Base-by-base conservation (phyloP, 768 basidiomycete species). In the Tubosaeta sp. region DNA sequence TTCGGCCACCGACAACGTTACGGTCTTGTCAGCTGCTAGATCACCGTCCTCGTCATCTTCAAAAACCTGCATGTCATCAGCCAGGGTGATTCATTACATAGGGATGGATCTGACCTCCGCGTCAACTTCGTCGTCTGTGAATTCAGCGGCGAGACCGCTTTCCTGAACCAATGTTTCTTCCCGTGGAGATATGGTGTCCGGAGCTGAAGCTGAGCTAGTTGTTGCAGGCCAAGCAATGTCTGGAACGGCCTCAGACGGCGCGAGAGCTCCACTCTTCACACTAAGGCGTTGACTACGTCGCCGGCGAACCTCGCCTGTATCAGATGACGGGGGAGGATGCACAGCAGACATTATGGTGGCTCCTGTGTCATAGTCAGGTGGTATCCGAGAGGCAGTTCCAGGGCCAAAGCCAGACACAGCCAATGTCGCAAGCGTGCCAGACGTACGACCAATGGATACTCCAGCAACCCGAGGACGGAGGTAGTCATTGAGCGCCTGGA, bases 401-500 rank as follows among this genome's bases (percentile, higher is more conserved):
- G 80, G 76, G 11, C 78, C 73, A n/a, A 86, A 77, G 1, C 87
- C 87, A 27, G 86, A 83, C 6, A 86, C 84, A 8, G 89, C 84
- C 50, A 94, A 76, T 14, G 93, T 87, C n/a, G 94, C 91, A 42
- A 96, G 80, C 86, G 95, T 93, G 43, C 86, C 86, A 10, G 89
- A 87, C 24, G 95, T 70, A 13, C 93, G 80, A 25, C 77, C 76
- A 50, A 78, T 73, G 9, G 78, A 76, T 45, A 88, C 65, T 0
- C 90, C 90, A 6, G 91, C 76, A 29, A 96, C 86, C 4, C 92
- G 81, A 22, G 95, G 95, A 1, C 93, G 86, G 12, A 98, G 80
- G 66, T 97, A 99, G 67, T 96, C 94, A 62, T 96, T 91, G 27
- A 98, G 78, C 1, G 95, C 94, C 66, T 96, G 93, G 79, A 98